Conservation (phyloP, 192 early-diverging fungal species). For the Geranomyces michiganensis region DNA sequence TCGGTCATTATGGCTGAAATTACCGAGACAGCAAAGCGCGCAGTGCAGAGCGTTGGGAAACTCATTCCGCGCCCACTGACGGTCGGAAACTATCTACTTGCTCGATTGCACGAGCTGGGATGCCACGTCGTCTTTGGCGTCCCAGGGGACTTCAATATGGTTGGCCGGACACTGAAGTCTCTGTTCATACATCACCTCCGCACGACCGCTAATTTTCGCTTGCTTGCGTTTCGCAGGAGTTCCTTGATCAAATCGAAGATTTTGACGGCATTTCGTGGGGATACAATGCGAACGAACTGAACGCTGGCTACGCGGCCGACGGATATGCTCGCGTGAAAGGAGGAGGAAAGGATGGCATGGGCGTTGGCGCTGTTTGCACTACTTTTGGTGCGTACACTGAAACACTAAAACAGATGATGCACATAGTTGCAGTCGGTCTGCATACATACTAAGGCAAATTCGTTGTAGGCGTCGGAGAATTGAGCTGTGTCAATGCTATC, state of each 20-base stretch:
- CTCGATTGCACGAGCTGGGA: slow-evolving; percentile 49
- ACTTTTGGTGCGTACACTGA: no score
- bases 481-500: slow-evolving; percentile 47
- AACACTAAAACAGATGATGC: no score
- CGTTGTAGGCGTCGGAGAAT: slow-evolving; percentile 51
- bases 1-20: neutral
- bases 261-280: slow-evolving; percentile 47
- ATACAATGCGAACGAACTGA: slow-evolving; percentile 50
- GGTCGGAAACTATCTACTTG: slow-evolving; percentile 44
- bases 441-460: no score
- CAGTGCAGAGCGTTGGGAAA: slow-evolving; percentile 8
- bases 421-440: no score
- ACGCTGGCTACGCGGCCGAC: slow-evolving; percentile 51
- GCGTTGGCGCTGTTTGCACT: slow-evolving; percentile 45
- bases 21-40: neutral
- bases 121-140: slow-evolving; percentile 50
- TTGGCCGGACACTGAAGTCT: neutral
- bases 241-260: slow-evolving; percentile 34
- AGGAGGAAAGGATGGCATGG: no score
- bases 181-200: neutral
- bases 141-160: slow-evolving; percentile 51
- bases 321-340: slow-evolving; percentile 52
- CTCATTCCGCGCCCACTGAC: slow-evolving; percentile 4
- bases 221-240: slow-evolving; percentile 33
- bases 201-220: neutral